Percentiles rank a stretch among this genome's conserved stretches.
Evolutionary conservation across 108 stramenopile genomes (phyloP).

Genomic region (Nannochloropsis salina): DNA sequence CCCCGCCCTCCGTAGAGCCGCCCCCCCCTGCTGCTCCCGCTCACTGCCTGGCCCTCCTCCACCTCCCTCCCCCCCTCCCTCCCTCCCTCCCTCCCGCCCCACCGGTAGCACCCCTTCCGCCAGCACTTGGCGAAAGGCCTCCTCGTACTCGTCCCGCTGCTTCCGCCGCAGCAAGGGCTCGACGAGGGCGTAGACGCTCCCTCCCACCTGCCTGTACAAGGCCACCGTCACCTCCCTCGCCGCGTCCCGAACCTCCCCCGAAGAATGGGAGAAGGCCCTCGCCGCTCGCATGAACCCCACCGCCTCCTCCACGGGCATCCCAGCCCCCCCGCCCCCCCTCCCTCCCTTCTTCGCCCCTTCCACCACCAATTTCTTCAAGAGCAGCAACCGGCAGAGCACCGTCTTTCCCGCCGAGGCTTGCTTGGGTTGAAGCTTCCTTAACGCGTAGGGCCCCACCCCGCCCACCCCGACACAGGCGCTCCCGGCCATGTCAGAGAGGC

Average conservation of each 20-base stretch:
- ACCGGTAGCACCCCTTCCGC: background rate
- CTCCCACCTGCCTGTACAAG: background rate
- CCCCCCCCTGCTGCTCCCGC: too few relatives aligned
- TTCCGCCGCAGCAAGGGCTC: background rate
- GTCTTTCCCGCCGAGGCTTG: background rate
- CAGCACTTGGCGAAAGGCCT: slow-evolving; percentile 21
- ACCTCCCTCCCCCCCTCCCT: background rate
- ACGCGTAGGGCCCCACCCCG: background rate
- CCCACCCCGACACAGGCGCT: slow-evolving; percentile 33
- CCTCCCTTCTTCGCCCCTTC: background rate
- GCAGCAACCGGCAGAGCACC: background rate
- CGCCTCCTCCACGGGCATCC: background rate
- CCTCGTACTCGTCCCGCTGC: slow-evolving; percentile 4
- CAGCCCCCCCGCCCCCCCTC: background rate
- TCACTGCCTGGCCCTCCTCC: too few relatives aligned
- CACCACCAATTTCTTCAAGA: background rate
- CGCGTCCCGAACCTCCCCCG: background rate
- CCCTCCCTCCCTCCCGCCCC: background rate
- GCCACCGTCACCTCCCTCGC: slow-evolving; percentile 8
- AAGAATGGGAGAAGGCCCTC: background rate
- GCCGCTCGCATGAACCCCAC: background rate
- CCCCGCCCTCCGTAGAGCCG: too few relatives aligned
- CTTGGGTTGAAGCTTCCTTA: background rate
- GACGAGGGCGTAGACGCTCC: background rate
- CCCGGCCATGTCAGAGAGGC: slow-evolving; percentile 36